A percentile compares a stretch with the other conserved stretches of the same genome.
Conservation (phyloP, 2,329 filamentous ascomycete species). For the Venturia pyrina region DNA sequence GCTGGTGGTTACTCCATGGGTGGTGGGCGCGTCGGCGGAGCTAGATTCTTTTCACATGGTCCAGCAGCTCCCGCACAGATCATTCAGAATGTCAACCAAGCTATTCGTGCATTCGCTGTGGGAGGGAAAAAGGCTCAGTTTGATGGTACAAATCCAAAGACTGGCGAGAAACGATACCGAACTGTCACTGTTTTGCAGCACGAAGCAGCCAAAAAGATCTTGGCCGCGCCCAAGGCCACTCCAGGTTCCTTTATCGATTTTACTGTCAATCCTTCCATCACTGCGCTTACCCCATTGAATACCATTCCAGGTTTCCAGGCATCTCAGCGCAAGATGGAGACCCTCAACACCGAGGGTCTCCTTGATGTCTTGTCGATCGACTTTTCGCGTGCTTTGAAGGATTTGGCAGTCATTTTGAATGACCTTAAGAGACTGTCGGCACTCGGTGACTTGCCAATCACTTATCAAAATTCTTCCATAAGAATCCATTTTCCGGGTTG, state of each 20-base stretch:
- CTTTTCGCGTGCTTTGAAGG: constrained; percentile 77
- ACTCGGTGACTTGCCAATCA: constrained; percentile 75
- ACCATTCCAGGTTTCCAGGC: constrained; percentile 43
- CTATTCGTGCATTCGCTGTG: constrained; percentile 84
- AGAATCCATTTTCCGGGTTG: constrained; percentile 87
- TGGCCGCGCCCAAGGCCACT: constrained; percentile 39
- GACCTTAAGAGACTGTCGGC: constrained; percentile 69
- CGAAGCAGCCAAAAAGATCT: constrained; percentile 58
- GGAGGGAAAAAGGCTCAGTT: constrained; percentile 82
- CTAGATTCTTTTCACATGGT: constrained; percentile 81
- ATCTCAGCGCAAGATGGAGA: constrained; percentile 37
- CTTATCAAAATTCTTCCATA: constrained; percentile 54
- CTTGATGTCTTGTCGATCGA: constrained; percentile 78
- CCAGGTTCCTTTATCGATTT: constrained; percentile 86
- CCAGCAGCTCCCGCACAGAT: constrained; percentile 82
- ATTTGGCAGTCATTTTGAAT: constrained; percentile 66
- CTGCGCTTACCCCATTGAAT: constrained; percentile 66
- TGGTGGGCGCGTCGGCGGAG: constrained; percentile 57
- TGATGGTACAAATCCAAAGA: constrained; percentile 58
- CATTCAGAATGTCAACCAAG: constrained; percentile 88
- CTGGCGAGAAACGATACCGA: constrained; percentile 71
- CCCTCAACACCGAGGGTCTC: constrained; percentile 72
- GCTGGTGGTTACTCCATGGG: constrained; percentile 82
- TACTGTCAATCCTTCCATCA: constrained; percentile 77
- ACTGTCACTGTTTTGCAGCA: constrained; percentile 66